Evolutionary conservation across 768 basidiomycete genomes (phyloP), one percentile per base, ranked within the genome.

Genomic region (Boletellus emodensis): DNA sequence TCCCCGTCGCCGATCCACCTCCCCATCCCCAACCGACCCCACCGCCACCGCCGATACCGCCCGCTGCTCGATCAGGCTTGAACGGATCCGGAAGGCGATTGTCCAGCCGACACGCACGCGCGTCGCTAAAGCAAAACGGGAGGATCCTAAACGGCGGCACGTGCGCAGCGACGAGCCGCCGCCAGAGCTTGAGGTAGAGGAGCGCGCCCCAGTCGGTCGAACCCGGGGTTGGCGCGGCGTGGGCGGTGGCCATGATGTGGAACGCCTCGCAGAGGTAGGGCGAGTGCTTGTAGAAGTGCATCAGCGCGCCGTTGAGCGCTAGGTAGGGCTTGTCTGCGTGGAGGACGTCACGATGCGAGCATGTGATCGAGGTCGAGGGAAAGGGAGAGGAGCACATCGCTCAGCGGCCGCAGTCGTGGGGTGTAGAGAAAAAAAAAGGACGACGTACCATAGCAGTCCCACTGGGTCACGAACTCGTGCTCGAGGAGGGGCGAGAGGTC

Each of bases 231-330:
- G 80, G 1, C 94, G 94, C 3, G 85, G 77, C 0, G 83, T 69
- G 3, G 85, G 84, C 10, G 30, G 81, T 80, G 0, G 81, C 73
- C 84, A 99, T 96, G 61, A 93, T 74, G 66, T 95, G 85, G 72
- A 97, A 94, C 2, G 93, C 90, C 72, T 97, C 93, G 73, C 95
- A 97, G 38, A 99, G 84, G 72, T 96, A 99, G 2, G 95, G 92
- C 3, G 95, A 97, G 67, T 87, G 84, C 60, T 82, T 77, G 53
- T 78, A 79, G 75, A 99, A 99, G 68, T 87, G 88, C 88, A 97
- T 93, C 26, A 97, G 73, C 2, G 95, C 94, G 46, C 95, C 95
- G 64, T 97, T 97, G 44, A 96, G 78, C 2, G 90, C 82, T 46
- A 76, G 73, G 64, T 88, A 87, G 3, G 79, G 72, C 66, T 89